Conservation (phyloP, 371 early-diverging fungal genomes). For the Mucor sp. region DNA sequence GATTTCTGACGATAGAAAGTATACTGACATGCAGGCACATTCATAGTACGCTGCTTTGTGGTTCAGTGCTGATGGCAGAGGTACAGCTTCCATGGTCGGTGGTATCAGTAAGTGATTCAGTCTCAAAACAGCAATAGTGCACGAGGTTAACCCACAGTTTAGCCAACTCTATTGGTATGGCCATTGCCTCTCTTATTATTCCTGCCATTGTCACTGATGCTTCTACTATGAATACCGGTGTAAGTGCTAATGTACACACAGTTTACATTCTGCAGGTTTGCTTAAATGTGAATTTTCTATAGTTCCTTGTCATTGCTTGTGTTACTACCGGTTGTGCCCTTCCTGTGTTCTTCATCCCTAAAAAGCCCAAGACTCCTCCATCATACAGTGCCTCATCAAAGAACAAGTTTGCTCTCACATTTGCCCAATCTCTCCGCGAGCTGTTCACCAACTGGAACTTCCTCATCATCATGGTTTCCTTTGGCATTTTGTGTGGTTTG, state of each 20-base stretch:
- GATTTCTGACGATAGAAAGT: background rate
- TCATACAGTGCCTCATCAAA: slow-evolving; percentile 42
- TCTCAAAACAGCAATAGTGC: background rate
- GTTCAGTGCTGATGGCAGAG: slow-evolving; percentile 45
- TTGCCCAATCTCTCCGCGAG: slow-evolving; percentile 44
- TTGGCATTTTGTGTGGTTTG: slow-evolving; percentile 63
- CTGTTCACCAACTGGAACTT: slow-evolving; percentile 59
- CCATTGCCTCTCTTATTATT: slow-evolving; percentile 41
- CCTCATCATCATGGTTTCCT: slow-evolving; percentile 54
- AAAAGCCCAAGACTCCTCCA: slow-evolving; percentile 61
- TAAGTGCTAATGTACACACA: slow-evolving; percentile 13
- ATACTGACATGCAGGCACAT: background rate
- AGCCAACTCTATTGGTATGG: slow-evolving; percentile 54
- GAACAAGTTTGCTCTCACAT: slow-evolving; percentile 34
- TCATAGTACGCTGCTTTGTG: slow-evolving; percentile 48
- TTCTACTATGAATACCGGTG: slow-evolving; percentile 22
- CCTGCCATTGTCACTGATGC: slow-evolving; percentile 39
- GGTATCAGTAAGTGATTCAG: slow-evolving; percentile 35
- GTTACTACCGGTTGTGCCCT: slow-evolving; percentile 45
- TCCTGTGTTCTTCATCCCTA: slow-evolving; percentile 54
- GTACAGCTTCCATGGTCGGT: slow-evolving; percentile 41
- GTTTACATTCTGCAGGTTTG: background rate
- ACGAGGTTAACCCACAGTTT: background rate
- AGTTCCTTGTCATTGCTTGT: slow-evolving; percentile 47
- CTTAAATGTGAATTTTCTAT: background rate